phyloP scores from a whole-genome alignment of 805 yeast species.

The Kazachstania taianensis region DNA sequence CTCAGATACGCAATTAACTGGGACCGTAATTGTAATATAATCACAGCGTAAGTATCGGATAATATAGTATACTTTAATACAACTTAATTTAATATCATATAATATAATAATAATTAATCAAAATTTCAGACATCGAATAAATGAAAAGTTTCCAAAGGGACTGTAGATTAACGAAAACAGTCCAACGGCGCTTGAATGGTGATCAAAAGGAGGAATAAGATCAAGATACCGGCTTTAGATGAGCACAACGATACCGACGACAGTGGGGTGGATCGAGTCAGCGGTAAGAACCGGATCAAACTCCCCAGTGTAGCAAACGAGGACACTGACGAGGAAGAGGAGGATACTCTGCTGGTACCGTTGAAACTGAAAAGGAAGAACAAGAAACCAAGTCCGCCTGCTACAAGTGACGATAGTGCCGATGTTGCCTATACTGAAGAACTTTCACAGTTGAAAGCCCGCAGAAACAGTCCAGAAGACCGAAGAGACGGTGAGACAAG shows the following conservation, averaged over 20 bases:
- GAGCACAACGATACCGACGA: neutral
- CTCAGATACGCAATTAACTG: too few species aligned
- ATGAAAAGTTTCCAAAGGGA: too few species aligned
- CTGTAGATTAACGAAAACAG: too few species aligned
- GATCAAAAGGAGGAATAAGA: conserved; percentile 7
- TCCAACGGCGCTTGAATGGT: too few species aligned
- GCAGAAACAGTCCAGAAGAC: neutral
- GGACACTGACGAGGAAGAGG: conserved; percentile 1
- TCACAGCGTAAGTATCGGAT: too few species aligned
- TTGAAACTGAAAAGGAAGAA: conserved; percentile 1
- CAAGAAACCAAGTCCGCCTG: neutral
- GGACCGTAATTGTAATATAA: too few species aligned
- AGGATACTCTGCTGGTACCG: neutral
- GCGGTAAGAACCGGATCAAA: too few species aligned
- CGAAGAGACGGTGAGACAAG: neutral
- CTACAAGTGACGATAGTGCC: neutral
- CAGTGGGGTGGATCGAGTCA: too few species aligned
- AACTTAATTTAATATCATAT: too few species aligned
- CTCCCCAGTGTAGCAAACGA: neutral
- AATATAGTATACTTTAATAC: too few species aligned
- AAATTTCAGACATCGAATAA: too few species aligned
- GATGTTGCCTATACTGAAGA: conserved; percentile 1
- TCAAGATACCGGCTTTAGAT: conserved; percentile 3
- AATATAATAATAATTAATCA: neutral
- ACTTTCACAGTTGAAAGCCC: neutral